Percentiles rank a stretch among this genome's conserved stretches.
These are phyloP conservation scores for Fraxinus platypoda DNA, from an alignment of 305 asterid species.

Conservation along the genomic window DNA sequence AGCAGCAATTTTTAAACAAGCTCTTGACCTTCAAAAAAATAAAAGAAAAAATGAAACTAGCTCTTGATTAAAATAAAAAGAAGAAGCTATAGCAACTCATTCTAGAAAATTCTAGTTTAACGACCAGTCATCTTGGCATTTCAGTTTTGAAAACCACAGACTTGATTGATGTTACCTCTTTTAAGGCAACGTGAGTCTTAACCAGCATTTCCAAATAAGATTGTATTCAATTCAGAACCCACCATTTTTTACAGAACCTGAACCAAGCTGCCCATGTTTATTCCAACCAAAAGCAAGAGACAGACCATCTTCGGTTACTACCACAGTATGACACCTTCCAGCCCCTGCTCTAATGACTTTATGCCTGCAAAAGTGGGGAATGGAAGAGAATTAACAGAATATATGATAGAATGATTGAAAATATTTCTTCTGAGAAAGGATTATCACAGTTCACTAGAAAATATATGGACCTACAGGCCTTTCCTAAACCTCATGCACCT, in stretches of 20 bases:
- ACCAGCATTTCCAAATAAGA: conserved; percentile 1
- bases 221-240: conserved; percentile 20
- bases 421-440: neutral
- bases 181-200: neutral
- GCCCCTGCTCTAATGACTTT: conserved; percentile 72
- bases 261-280: conserved; percentile 90
- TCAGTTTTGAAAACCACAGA: neutral
- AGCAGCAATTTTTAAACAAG: neutral
- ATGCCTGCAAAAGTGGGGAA: conserved; percentile 44
- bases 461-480: neutral
- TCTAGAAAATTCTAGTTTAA: neutral
- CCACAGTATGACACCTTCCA: conserved; percentile 87
- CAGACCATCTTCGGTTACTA: conserved; percentile 70
- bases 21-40: neutral
- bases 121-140: neutral
- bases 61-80: neutral
- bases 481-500: neutral
- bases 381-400: conserved; percentile 2
- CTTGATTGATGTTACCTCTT: neutral
- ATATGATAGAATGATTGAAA: neutral
- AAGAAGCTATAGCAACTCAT: neutral
- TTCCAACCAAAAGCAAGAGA: conserved; percentile 98
- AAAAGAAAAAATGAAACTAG: too few relatives aligned
- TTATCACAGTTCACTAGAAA: neutral
- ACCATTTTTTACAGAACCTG: conserved; percentile 83